These are phyloP conservation scores for Coprinopsis sp. DNA, from an alignment of 768 basidiomycete species.

Conservation along the genomic window DNA sequence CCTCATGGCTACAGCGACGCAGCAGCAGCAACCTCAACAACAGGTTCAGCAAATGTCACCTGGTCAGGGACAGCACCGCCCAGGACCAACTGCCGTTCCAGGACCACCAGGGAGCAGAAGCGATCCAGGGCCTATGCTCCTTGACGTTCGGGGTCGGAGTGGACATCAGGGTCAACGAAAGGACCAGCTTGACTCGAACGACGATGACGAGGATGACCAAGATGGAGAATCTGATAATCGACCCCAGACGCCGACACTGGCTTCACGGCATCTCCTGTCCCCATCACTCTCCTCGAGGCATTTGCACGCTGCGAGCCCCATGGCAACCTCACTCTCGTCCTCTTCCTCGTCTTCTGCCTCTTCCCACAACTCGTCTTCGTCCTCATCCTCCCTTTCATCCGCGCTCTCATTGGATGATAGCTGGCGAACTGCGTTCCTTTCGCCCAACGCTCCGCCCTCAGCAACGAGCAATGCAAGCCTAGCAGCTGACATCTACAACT, in stretches of 20 bases:
- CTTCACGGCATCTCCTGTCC: slow-evolving; percentile 8
- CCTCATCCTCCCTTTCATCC: background rate
- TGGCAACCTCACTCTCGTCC: background rate
- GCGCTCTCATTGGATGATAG: background rate
- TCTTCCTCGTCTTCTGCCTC: no score
- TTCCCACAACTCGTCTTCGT: background rate
- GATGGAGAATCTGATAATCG: background rate
- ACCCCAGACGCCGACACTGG: slow-evolving; percentile 9
- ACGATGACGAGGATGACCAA: slow-evolving; percentile 2
- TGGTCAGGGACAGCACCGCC: background rate
- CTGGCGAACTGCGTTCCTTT: background rate
- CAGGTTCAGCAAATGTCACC: background rate
- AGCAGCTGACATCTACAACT: slow-evolving; percentile 31
- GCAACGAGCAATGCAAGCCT: background rate
- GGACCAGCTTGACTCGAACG: background rate
- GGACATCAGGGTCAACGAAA: background rate
- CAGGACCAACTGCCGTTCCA: background rate
- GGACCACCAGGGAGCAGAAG: background rate
- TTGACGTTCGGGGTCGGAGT: background rate
- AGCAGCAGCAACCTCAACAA: background rate
- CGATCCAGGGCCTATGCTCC: background rate
- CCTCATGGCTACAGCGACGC: background rate
- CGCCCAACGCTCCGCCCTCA: background rate
- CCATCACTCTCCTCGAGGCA: no score
- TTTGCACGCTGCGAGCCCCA: background rate